These are phyloP conservation scores for Phialophora chinensis DNA, from an alignment of 2,329 filamentous ascomycete genomes.

Conservation along the genomic window DNA sequence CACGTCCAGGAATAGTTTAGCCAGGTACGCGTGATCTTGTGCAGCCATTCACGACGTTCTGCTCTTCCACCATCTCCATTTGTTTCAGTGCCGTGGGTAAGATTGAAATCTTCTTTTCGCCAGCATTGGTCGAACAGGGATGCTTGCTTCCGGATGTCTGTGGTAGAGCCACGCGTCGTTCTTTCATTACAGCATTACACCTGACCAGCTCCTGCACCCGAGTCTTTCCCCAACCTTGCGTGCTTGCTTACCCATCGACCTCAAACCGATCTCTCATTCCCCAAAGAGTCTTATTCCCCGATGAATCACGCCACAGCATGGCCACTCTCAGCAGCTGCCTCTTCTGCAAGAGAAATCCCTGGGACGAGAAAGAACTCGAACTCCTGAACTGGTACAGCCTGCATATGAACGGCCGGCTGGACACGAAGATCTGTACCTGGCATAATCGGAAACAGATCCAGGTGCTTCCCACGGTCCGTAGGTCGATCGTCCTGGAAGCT, in stretches of 20 bases:
- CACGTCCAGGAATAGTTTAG: background rate
- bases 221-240: no score
- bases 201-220: background rate
- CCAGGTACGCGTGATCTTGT: background rate
- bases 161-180: background rate
- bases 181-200: background rate
- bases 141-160: background rate
- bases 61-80: background rate
- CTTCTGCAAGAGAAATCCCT: constrained; percentile 21
- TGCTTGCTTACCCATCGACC: background rate
- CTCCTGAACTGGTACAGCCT: constrained; percentile 20
- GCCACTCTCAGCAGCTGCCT: constrained; percentile 13
- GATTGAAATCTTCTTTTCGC: background rate
- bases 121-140: background rate
- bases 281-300: no score
- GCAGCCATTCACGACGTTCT: background rate
- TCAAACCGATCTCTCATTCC: no score
- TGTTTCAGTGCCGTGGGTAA: background rate
- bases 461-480: constrained; percentile 8
- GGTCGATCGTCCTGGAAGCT: constrained; percentile 2
- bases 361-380: constrained; percentile 19
- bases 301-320: background rate
- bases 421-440: constrained; percentile 19
- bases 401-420: constrained; percentile 22
- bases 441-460: constrained; percentile 24